phyloP scores from a whole-genome alignment of 176 grass and related monocot species.

The Raddia guianensis region DNA sequence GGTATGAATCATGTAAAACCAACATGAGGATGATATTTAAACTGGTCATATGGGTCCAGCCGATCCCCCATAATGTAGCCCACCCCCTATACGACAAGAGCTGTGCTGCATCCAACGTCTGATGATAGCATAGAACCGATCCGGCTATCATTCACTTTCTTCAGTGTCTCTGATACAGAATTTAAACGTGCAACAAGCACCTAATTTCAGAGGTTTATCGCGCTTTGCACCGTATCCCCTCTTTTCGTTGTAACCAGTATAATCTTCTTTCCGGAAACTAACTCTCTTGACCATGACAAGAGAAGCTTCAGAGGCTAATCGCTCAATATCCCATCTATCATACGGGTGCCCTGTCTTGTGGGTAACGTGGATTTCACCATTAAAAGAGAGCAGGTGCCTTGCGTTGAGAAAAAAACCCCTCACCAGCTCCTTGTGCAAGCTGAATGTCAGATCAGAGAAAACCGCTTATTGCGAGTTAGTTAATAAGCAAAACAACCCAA shows the following conservation, averaged over 20 bases:
- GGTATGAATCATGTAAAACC: too few relatives aligned
- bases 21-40: too few relatives aligned
- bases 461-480: neutral
- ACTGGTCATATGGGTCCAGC: too few relatives aligned
- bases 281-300: slow-evolving; percentile 34
- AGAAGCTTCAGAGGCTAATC: slow-evolving; percentile 34
- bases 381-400: slow-evolving; percentile 32
- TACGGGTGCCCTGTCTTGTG: slow-evolving; percentile 46
- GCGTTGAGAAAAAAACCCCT: slow-evolving; percentile 47
- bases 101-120: too few relatives aligned
- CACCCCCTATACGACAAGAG: too few relatives aligned
- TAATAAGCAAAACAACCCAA: neutral
- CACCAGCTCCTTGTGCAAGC: slow-evolving; percentile 44
- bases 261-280: slow-evolving; percentile 47
- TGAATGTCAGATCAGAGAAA: slow-evolving; percentile 19
- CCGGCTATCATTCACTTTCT: too few relatives aligned
- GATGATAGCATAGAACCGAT: too few relatives aligned
- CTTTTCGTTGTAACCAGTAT: slow-evolving; percentile 63
- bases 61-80: too few relatives aligned
- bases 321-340: slow-evolving; percentile 41
- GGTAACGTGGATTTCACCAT: slow-evolving; percentile 66
- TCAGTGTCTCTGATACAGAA: slow-evolving; percentile 11
- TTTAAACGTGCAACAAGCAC: slow-evolving; percentile 44
- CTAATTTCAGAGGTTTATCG: slow-evolving; percentile 42
- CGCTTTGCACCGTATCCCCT: slow-evolving; percentile 43